Percentiles rank a stretch among this genome's conserved stretches.
Evolutionary conservation across 1,139 yeast species (phyloP).

Genomic region (Scheffersomyces illinoinensis): DNA sequence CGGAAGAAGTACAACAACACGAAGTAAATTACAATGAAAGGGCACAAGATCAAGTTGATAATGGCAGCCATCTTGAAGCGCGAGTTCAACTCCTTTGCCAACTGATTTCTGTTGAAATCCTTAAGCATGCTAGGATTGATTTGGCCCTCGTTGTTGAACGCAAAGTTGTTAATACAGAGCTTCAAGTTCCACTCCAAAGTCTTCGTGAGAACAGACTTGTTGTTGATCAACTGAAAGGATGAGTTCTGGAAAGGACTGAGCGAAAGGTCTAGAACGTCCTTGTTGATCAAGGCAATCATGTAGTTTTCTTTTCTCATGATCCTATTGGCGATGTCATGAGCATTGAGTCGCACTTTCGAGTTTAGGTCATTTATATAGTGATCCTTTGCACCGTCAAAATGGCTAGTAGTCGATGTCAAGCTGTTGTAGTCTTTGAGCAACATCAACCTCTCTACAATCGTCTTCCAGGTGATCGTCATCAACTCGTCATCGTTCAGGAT

Average conservation of each 20-base stretch:
- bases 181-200: conserved; percentile 94
- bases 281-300: conserved; percentile 84
- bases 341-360: conserved; percentile 75
- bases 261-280: conserved; percentile 67
- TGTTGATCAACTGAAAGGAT: conserved; percentile 17
- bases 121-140: conserved; percentile 72
- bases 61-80: conserved; percentile 87
- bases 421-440: conserved; percentile 79
- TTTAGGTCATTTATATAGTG: conserved; percentile 54
- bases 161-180: conserved; percentile 82
- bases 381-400: conserved; percentile 19
- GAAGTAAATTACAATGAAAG: conserved; percentile 82
- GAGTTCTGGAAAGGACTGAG: conserved; percentile 31
- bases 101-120: conserved; percentile 64
- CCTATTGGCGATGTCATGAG: conserved; percentile 93
- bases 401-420: conserved; percentile 45
- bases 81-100: conserved; percentile 70
- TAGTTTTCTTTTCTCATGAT: conserved; percentile 95
- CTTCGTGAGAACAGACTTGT: conserved; percentile 61
- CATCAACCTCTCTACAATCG: conserved; percentile 78
- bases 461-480: conserved; percentile 92
- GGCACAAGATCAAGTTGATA: conserved; percentile 78
- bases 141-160: conserved; percentile 83
- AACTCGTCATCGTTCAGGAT: conserved; percentile 74
- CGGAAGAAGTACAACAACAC: conserved; percentile 81